Percentiles rank a stretch among this genome's conserved stretches.
These are phyloP conservation scores for Smittium culicis DNA, from an alignment of 371 early-diverging fungal genomes.

Conservation along the genomic window DNA sequence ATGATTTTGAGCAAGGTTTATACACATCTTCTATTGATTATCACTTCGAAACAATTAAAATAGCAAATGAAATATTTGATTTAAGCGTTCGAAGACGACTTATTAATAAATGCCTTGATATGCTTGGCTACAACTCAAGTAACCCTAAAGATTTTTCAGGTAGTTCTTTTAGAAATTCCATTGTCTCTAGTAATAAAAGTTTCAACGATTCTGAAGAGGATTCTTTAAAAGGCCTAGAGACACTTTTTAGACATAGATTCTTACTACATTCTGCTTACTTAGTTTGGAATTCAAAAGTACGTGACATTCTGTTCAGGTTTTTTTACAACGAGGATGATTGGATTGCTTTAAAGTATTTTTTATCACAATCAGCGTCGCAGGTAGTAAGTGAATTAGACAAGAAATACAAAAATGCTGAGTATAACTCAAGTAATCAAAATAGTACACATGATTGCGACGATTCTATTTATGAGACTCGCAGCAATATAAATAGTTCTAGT, in stretches of 20 bases:
- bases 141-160: not conserved
- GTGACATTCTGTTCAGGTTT: slow-evolving; percentile 30
- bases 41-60: slow-evolving; percentile 20
- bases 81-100: slow-evolving; percentile 30
- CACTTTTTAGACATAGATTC: slow-evolving; percentile 33
- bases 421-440: not conserved
- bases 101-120: slow-evolving; percentile 28
- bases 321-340: slow-evolving; percentile 31
- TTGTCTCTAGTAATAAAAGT: not conserved
- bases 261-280: slow-evolving; percentile 33
- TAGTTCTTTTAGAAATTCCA: not conserved
- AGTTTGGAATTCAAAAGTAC: slow-evolving; percentile 32
- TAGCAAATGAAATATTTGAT: slow-evolving; percentile 29
- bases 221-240: slow-evolving; percentile 24
- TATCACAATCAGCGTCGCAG: slow-evolving; percentile 31
- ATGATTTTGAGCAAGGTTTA: slow-evolving; percentile 27
- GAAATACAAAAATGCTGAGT: slow-evolving; percentile 1
- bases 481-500: slow-evolving; percentile 1
- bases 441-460: not conserved
- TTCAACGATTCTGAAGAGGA: slow-evolving; percentile 13
- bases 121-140: slow-evolving; percentile 20
- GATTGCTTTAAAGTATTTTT: slow-evolving; percentile 28
- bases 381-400: slow-evolving; percentile 26
- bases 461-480: too few species aligned
- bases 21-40: slow-evolving; percentile 18